Base-by-base conservation (phyloP, 495 filamentous ascomycete species). In the Neurospora sp. region DNA sequence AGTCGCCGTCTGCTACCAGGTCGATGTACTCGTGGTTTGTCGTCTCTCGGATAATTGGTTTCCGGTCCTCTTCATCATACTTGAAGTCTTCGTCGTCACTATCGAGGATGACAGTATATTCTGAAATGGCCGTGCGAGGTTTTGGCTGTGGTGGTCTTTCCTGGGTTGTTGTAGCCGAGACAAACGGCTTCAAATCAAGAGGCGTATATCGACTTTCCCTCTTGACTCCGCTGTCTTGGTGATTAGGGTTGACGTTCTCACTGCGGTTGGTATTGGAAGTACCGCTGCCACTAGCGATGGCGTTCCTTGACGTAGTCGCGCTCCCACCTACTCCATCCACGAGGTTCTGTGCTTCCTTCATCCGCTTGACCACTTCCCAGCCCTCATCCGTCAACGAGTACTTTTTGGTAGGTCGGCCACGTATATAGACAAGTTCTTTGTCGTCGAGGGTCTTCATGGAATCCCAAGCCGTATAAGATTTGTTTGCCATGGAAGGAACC, bases 401-500 rank as follows among this genome's bases (percentile, higher is more conserved):
- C 75, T 87, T 90, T 70, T 89, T 85, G 16, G 90, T 80, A 2
- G 93, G 93, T 38, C 90, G 85, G 1, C 92, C 91, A 46, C 88
- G 87, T 71, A 92, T 89, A 74, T 90, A 91, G 0, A 95, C 92
- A 11, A 94, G 83, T 54, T 94, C 92, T 80, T 95, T 94, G 38
- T 89, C 84, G 3, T 90, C 76, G 38, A 96, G 83, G 0, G 90
- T 92, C 77, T 93, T 94, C 89, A 96, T 96, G 0, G 92, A 93
- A 77, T 87, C 91, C 93, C 93, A 96, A 0, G 93, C 93, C 3
- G 93, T 96, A 75, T 93, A 93, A 78, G 87, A 92, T 76, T 89
- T 92, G 6, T 84, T 90, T 4, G 91, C 83, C 70, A 94, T 90
- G 11, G 83, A 82, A 7, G 92, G 91, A 2, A 88, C 89, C 0